Evolutionary conservation across 108 stramenopile species (phyloP).

Genomic region (Stephanodiscus minutulus): DNA sequence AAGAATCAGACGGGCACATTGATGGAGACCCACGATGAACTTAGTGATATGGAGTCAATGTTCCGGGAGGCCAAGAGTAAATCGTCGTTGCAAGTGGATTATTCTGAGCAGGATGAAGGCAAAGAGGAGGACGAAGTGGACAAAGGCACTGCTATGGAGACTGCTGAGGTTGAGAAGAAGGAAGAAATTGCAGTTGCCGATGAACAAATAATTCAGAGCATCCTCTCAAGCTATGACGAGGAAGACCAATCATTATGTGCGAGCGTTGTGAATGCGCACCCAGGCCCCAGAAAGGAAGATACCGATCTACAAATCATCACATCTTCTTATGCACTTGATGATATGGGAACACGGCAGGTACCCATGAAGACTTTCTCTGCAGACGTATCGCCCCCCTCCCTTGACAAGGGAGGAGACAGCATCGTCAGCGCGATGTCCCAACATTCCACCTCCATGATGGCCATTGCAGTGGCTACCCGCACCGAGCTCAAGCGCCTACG

Average conservation of each 20-base stretch:
- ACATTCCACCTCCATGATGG: slow-evolving; percentile 1
- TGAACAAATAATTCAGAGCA: slow-evolving; percentile 9
- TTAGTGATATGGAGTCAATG: slow-evolving; percentile 18
- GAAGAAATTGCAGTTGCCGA: neutral
- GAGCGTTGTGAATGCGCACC: neutral
- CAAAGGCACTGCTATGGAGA: slow-evolving; percentile 11
- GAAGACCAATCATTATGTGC: slow-evolving; percentile 9
- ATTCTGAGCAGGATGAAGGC: neutral
- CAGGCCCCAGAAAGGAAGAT: neutral
- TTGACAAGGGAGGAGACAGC: slow-evolving; percentile 3
- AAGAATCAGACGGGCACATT: neutral
- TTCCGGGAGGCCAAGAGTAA: slow-evolving; percentile 11
- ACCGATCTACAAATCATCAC: neutral
- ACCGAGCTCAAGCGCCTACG: slow-evolving; percentile 10
- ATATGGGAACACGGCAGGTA: neutral
- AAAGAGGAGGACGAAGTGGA: neutral
- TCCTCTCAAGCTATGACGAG: slow-evolving; percentile 11
- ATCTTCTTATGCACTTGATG: neutral
- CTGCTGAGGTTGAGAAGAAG: slow-evolving; percentile 13
- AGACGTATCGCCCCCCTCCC: neutral
- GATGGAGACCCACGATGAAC: slow-evolving; percentile 11
- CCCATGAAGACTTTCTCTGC: too few relatives aligned
- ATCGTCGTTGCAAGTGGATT: neutral
- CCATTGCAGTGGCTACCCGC: slow-evolving; percentile 8
- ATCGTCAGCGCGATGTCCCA: slow-evolving; percentile 6